Evolutionary conservation across 495 filamentous ascomycete genomes (phyloP), one percentile per base, ranked within the genome.

Genomic region (Jackrogersella minutella): DNA sequence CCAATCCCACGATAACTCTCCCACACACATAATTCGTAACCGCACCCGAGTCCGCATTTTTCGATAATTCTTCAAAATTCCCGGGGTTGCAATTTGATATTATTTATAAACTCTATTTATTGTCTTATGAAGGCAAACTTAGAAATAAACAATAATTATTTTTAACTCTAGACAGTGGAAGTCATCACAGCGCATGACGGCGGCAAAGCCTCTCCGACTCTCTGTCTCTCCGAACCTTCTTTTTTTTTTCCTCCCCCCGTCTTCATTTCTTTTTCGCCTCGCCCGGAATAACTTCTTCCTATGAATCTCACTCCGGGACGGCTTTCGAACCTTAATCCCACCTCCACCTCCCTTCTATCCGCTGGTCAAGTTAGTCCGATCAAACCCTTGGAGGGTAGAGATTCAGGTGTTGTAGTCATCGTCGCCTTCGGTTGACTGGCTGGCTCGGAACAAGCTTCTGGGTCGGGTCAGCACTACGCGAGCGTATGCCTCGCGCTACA

Each of bases 401-500:
- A 69, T 37, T 33, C 33, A 57, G 61, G 56, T 58, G 31, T 63
- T 41, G 33, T 62, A 17, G 36, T 69, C 46, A 11, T 61, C 51
- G 62, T 66, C 58, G 58, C 62, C 69, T 49, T 72, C 66, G 66
- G 60, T 72, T 74, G 66, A 71, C 72, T 75, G 78, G 72, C 80
- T 81, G 79, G 78, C 79, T 80, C 80, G 78, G 80, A 82, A 79
- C 75, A 69, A 44, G 76, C 70, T 80, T 81, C 79, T 81, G 80
- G 77, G 80, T 80, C 78, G 66, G 73, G 74, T 78, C 68, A 79
- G 72, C 64, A 73, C 14, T 60, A 64, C 70, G 64, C 72, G 49
- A 80, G 80, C 80, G 81, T 79, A 92, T 93, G 91, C 87, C 90
- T 88, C 88, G 87, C 79, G 76, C 77, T 73, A 85, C 87, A 82